Percentiles rank a stretch among this genome's conserved stretches.
Conservation (phyloP, 164 flowering plant genomes). For the Kingdonia uniflora region DNA sequence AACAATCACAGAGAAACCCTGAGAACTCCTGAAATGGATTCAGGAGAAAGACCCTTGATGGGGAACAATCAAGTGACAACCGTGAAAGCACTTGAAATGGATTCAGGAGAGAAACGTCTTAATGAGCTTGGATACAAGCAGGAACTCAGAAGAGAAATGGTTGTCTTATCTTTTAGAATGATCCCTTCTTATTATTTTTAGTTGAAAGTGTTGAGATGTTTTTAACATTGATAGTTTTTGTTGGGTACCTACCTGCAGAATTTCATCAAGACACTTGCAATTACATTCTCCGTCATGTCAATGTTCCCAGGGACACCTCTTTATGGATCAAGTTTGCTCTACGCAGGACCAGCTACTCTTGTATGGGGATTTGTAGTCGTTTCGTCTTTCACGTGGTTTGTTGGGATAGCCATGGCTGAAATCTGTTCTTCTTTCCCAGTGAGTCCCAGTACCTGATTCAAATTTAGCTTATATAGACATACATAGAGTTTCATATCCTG, state of each 20-base stretch:
- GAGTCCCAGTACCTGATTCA: constrained; percentile 3
- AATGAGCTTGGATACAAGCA: constrained; percentile 75
- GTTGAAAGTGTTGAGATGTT: neutral
- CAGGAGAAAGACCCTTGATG: constrained; percentile 59
- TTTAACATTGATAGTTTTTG: neutral
- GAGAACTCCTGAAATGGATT: constrained; percentile 27
- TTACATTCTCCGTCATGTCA: constrained; percentile 53
- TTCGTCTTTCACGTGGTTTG: constrained; percentile 65
- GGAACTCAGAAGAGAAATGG: constrained; percentile 71
- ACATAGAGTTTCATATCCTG: no score
- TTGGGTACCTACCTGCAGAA: constrained; percentile 26
- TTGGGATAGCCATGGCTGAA: constrained; percentile 71
- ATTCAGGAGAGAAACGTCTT: constrained; percentile 65
- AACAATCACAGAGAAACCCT: no score
- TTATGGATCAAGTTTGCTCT: constrained; percentile 50
- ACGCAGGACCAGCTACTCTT: constrained; percentile 65
- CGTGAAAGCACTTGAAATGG: constrained; percentile 21
- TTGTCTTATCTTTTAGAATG: constrained; percentile 5
- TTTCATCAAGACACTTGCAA: constrained; percentile 54
- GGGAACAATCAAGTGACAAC: neutral
- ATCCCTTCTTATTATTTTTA: neutral
- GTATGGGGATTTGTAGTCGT: constrained; percentile 79
- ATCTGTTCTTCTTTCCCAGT: constrained; percentile 80
- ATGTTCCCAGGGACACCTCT: constrained; percentile 66
- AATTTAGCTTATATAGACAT: no score